Evolutionary conservation across 2,329 filamentous ascomycete species (phyloP).

Genomic region (Fusarium sp.): DNA sequence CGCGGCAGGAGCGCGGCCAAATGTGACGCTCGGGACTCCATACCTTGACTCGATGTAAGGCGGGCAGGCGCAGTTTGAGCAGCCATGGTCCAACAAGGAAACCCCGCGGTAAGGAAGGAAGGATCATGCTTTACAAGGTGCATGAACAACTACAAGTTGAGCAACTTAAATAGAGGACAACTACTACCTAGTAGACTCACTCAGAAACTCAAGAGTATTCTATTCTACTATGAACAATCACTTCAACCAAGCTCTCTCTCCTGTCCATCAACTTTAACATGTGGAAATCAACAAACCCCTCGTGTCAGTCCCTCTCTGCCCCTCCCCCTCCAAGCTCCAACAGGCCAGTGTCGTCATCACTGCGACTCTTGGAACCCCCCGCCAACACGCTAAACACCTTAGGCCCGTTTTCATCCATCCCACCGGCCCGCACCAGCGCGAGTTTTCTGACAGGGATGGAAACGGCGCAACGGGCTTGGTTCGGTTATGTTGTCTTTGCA

Average conservation of each 20-base stretch:
- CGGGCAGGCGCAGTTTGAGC: conserved; percentile 6
- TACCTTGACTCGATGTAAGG: conserved; percentile 22
- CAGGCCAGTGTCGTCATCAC: conserved; percentile 40
- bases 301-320: conserved; percentile 22
- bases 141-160: neutral
- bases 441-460: conserved; percentile 5
- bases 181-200: neutral
- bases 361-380: conserved; percentile 17
- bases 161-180: neutral
- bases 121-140: conserved; percentile 12
- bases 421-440: conserved; percentile 33
- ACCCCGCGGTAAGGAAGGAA: conserved; percentile 29
- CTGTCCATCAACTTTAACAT: conserved; percentile 9
- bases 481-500: neutral
- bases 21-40: conserved; percentile 14
- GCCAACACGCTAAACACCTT: conserved; percentile 18
- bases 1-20: conserved; percentile 11
- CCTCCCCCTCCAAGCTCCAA: conserved; percentile 36
- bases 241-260: neutral
- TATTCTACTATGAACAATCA: neutral
- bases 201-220: neutral
- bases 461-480: neutral
- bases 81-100: neutral
- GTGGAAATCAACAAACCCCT: conserved; percentile 35
- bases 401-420: conserved; percentile 30